phyloP scores from a whole-genome alignment of 306 rosid genomes.

The Cyclanthera cordifolia region DNA sequence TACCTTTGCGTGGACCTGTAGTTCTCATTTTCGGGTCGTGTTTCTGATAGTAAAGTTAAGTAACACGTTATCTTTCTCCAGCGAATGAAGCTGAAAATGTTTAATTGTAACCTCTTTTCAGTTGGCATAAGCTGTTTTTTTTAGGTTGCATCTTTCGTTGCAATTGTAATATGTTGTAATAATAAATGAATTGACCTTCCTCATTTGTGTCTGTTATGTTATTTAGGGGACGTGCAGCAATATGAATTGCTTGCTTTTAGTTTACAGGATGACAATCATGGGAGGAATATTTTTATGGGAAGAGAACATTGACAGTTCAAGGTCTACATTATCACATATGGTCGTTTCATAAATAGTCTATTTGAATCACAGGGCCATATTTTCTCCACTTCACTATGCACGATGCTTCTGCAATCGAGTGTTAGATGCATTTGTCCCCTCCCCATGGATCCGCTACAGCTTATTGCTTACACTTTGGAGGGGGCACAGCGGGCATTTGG shows the following conservation, averaged over 20 bases:
- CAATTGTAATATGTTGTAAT: neutral
- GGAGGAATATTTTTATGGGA: neutral
- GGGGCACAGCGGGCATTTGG: too few species aligned
- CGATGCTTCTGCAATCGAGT: too few species aligned
- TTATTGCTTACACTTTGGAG: too few species aligned
- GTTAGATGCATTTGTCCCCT: too few species aligned
- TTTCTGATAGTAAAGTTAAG: neutral
- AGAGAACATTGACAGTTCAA: too few species aligned
- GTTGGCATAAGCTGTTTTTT: neutral
- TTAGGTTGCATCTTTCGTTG: neutral
- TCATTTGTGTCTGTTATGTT: neutral
- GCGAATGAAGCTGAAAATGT: neutral
- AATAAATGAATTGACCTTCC: neutral
- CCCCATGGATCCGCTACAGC: too few species aligned
- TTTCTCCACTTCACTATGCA: too few species aligned
- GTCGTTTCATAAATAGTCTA: too few species aligned
- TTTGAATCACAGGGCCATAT: too few species aligned
- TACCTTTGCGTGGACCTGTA: slow-evolving; percentile 75
- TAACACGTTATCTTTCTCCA: neutral
- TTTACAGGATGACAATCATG: neutral
- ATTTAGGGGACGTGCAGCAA: neutral
- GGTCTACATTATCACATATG: too few species aligned
- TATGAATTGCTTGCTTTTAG: neutral
- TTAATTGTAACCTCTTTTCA: neutral
- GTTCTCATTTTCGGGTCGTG: neutral